Base-by-base conservation (phyloP, 257 asterid genomes). In the Penstemon davidsonii region DNA sequence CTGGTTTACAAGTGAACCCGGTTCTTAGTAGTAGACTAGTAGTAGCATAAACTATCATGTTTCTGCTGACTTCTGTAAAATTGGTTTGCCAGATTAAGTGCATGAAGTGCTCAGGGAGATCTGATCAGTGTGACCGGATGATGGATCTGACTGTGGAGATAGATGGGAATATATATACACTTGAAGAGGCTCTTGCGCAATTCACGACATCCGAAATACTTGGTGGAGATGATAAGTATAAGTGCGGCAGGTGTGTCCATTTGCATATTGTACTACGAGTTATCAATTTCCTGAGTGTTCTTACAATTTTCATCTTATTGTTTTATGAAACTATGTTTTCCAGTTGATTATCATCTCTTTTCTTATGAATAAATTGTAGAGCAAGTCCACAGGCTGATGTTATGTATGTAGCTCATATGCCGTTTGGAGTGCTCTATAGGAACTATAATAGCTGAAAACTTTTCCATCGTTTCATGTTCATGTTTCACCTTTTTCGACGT, bases 211-310 rank as follows among this genome's bases (percentile, higher is more conserved):
- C 81, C 7, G 92, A 86, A 76, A 86, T 72, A 45, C 85, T 86
- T 64, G 83, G 86, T 65, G 88, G 89, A 45, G 87, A 86, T 57
- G 88, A 81, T 62, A 86, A 86, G 84, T 86, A 86, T 49, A 79
- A 79, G 73, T 86, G 92, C 81, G 71, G 75, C 79, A 81, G 84
- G 92, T 86, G 10, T 51, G 73, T 70, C 60, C 49, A 61, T 64
- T 37, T 47, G 46, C 55, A 60, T 65, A 7, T 54, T 18, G 39
- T 49, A 54, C 50, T 39, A 11, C 10, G 46, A 75, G 43, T 64
- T 66, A 68, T 46, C 46, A 38, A 57, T 43, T 59, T 61, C 67
- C 15, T 25, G 47, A 49, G 36, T 40, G 36, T 36, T 74, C 55
- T 57, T 7, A 13, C 41, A 54, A 40, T 41, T 50, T 60, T 49